Evolutionary conservation across 805 yeast genomes (phyloP), one percentile per base, ranked within the genome.

Genomic region (Wickerhamomyces canadensis): DNA sequence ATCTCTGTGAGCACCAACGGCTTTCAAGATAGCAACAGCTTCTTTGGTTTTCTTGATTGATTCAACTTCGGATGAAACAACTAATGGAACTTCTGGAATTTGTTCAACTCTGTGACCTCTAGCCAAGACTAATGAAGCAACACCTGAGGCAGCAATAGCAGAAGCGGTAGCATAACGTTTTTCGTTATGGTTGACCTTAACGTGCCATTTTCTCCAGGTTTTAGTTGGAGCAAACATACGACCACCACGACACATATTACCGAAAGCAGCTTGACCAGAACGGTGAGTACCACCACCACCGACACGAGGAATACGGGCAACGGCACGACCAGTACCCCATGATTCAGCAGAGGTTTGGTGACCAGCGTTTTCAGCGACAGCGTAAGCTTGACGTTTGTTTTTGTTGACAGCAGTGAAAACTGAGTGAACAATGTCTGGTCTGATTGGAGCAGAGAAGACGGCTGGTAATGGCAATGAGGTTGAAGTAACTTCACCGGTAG

Each of bases 291-390:
- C 98, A 70, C 95, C 89, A 79, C 98, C 98, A 76, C 96, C 96
- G 69, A 93, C 98, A 83, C 98, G 89, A 80, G 98, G 98, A 72
- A 93, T 91, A 82, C 98, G 91, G 77, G 98, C 98, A 67, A 93
- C 96, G 75, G 98, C 98, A 80, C 98, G 89, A 81, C 98, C 98
- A 62, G 98, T 93, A 88, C 98, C 98, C 98, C 98, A 93, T 53
- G 98, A 93, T 78, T 88, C 97, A 70, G 98, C 98, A 52, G 98
- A 91, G 74, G 97, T 89, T 79, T 93, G 98, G 83, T 87, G 95
- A 78, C 98, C 98, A 66, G 98, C 98, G 77, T 88, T 85, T 70
- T 81, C 88, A 61, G 98, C 83, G 61, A 93, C 98, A 69, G 99
- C 96, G 84, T 93, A 93, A 73, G 99, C 97, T 78, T 93, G 99